Conservation (phyloP, 83 land plant species). For the Picea abies region DNA sequence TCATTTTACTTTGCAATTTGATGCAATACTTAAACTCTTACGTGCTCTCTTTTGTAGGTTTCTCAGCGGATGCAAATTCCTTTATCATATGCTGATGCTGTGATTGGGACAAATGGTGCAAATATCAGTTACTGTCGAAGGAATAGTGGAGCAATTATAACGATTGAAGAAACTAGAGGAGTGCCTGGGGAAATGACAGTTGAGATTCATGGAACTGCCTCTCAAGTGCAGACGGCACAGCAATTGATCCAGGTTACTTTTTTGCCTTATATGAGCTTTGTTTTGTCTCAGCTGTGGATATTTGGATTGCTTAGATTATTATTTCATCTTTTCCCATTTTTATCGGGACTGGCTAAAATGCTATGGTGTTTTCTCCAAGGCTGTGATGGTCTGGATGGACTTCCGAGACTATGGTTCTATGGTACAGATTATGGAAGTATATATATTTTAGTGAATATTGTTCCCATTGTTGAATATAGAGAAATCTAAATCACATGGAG, state of each 20-base stretch:
- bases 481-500: too few relatives aligned
- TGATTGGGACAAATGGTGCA: constrained; percentile 25
- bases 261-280: background rate
- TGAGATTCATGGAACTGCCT: constrained; percentile 25
- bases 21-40: background rate
- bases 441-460: too few relatives aligned
- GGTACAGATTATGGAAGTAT: too few relatives aligned
- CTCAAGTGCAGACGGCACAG: constrained; percentile 26
- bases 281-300: background rate
- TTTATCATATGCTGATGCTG: constrained; percentile 25
- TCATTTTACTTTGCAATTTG: too few relatives aligned
- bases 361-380: too few relatives aligned
- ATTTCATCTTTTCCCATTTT: background rate
- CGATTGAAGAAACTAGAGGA: constrained; percentile 25
- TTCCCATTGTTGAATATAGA: too few relatives aligned
- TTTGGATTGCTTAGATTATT: background rate
- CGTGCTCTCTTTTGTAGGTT: constrained; percentile 14
- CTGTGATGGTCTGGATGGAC: background rate
- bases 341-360: background rate
- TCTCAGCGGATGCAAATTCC: constrained; percentile 29
- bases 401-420: background rate
- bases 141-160: constrained; percentile 25
- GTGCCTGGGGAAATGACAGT: constrained; percentile 28
- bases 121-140: constrained; percentile 24
- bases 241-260: constrained; percentile 21